These are phyloP conservation scores for Raffaelea ambrosiae DNA, from an alignment of 2,329 filamentous ascomycete genomes.

Conservation along the genomic window DNA sequence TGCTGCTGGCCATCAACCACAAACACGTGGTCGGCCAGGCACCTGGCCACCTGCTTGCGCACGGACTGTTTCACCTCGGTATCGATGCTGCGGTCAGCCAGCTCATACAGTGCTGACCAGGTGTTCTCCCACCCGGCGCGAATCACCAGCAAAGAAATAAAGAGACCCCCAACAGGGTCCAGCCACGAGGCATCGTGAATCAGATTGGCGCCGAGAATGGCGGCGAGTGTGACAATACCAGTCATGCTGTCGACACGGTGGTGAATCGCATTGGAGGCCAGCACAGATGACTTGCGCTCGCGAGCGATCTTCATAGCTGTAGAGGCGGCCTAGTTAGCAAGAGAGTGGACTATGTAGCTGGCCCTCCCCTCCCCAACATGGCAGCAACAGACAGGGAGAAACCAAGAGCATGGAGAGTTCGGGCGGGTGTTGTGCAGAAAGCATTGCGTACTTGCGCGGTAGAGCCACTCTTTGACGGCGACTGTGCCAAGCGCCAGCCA, in stretches of 20 bases:
- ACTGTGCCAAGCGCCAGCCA: conserved; percentile 92
- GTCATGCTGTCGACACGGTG: conserved; percentile 95
- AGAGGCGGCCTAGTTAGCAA: conserved; percentile 17
- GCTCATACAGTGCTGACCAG: conserved; percentile 68
- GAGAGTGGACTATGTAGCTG: neutral
- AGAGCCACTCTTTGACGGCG: conserved; percentile 91
- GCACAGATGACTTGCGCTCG: conserved; percentile 88
- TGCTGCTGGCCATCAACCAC: conserved; percentile 45
- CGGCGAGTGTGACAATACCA: conserved; percentile 82
- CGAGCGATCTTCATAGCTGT: conserved; percentile 89
- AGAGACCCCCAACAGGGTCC: conserved; percentile 83
- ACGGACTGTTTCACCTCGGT: conserved; percentile 70
- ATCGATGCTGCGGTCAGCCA: conserved; percentile 87
- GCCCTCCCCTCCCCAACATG: too few species aligned
- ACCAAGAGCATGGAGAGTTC: neutral
- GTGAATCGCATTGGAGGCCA: conserved; percentile 93
- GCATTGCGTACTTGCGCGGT: conserved; percentile 73
- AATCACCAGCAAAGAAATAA: conserved; percentile 91
- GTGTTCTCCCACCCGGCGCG: conserved; percentile 86
- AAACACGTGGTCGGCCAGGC: conserved; percentile 28
- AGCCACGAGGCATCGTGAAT: conserved; percentile 82
- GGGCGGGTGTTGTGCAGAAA: neutral
- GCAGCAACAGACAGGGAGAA: neutral
- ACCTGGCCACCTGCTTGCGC: conserved; percentile 53
- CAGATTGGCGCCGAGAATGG: conserved; percentile 83